Base-by-base conservation (phyloP, 106 monocot genomes). In the Dendrobium catenatum region DNA sequence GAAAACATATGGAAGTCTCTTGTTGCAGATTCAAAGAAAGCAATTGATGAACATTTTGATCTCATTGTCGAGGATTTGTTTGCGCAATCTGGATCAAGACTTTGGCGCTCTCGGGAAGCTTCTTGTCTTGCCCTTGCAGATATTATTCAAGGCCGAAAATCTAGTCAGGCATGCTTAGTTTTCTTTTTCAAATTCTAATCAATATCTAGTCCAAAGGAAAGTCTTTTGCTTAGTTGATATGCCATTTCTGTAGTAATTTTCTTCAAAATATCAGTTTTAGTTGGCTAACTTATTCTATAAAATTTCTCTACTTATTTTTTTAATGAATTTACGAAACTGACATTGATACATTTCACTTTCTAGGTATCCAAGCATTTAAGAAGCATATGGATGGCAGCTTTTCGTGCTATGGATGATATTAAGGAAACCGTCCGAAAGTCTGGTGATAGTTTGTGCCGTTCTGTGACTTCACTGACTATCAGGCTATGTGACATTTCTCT, bases 71-170 rank as follows among this genome's bases (percentile, higher is more conserved):
- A 95, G 68, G 99, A 99, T 91, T 88, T 99, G 77, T 84, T 99
- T 73, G 51, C 54, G 26, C 99, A 99, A 87, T 93, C 91, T 87
- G 91, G 95, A 43, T 99, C 99, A 64, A 92, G 99, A 72, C 87
- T 99, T n/a, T 99, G 99, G 99, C 93, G 99, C 29, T 99, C 99
- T 48, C 90, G 99, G 67, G 95, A 99, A 89, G 94, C 99, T 82
- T 99, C 99, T 19, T 95, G 91, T 84, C 91, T 91, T 90, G 99
- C 95, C 31, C 88, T 99, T 86, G 95, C 95, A 79, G 99, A 99
- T 81, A 85, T 95, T 74, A 93, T 99, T 73, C 99, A 99, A 85
- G 93, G 99, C 40, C 89, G 95, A 46, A 95, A 89, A 86, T 99
- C 82, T 87, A 64, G 66, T 85, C 95, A 99, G 91, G 99, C 93